Percentiles rank a stretch among this genome's conserved stretches.
These are phyloP conservation scores for Oryza nivara DNA, from an alignment of 176 grass and related monocot genomes.

Conservation along the genomic window DNA sequence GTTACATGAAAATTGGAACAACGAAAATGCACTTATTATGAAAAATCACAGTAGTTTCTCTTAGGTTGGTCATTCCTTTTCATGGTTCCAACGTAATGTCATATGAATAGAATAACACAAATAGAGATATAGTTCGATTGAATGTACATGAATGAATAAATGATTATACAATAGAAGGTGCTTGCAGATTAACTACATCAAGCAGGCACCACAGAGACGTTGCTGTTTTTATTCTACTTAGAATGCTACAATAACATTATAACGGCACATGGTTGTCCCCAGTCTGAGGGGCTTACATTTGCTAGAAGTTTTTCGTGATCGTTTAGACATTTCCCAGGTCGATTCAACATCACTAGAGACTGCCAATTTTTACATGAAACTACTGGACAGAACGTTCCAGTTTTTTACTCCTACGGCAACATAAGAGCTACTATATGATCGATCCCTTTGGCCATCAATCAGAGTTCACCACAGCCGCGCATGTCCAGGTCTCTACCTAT, in stretches of 20 bases:
- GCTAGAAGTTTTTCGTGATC: background rate
- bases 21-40: background rate
- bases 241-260: background rate
- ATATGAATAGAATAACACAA: background rate
- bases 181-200: constrained; percentile 12
- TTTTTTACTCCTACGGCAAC: background rate
- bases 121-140: background rate
- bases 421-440: background rate
- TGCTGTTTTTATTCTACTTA: background rate
- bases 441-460: background rate
- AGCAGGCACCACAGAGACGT: background rate
- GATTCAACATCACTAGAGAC: constrained; percentile 26
- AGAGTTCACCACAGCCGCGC: background rate
- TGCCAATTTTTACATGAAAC: constrained; percentile 10
- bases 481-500: background rate
- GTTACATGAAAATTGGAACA: background rate
- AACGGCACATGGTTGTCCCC: background rate
- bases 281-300: constrained; percentile 19
- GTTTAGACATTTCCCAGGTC: constrained; percentile 15
- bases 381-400: constrained; percentile 1
- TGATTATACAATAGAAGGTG: background rate
- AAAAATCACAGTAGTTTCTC: too few relatives aligned
- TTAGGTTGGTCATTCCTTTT: background rate
- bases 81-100: background rate
- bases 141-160: background rate